phyloP scores from a whole-genome alignment of 495 filamentous ascomycete genomes.

The Polyplosphaeria fusca region DNA sequence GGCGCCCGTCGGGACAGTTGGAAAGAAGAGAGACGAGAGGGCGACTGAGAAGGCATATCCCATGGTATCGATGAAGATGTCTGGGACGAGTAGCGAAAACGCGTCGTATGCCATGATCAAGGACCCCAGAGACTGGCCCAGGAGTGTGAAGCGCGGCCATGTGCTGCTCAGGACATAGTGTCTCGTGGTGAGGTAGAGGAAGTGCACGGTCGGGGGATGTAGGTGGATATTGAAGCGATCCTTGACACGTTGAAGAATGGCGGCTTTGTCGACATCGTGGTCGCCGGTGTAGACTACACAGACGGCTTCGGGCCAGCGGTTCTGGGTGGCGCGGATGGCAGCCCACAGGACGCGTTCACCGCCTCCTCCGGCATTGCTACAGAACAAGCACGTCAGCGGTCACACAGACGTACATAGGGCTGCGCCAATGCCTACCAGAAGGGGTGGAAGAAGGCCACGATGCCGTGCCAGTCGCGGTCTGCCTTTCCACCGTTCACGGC shows the following conservation, averaged over 20 bases:
- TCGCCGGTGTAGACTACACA: slow-evolving; percentile 95
- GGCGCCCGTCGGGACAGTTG: slow-evolving; percentile 74
- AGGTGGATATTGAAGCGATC: slow-evolving; percentile 88
- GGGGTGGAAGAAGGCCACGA: slow-evolving; percentile 95
- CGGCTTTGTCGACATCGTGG: slow-evolving; percentile 74
- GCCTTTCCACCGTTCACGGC: slow-evolving; percentile 53
- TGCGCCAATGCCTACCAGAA: slow-evolving; percentile 65
- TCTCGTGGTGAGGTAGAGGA: slow-evolving; percentile 85
- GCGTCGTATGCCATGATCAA: slow-evolving; percentile 85
- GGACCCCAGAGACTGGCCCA: slow-evolving; percentile 87
- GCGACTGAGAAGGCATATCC: slow-evolving; percentile 91
- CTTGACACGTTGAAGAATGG: slow-evolving; percentile 71
- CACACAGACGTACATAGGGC: neutral
- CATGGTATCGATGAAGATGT: slow-evolving; percentile 97
- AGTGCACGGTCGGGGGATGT: slow-evolving; percentile 74
- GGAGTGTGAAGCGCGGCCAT: slow-evolving; percentile 90
- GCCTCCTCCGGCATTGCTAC: slow-evolving; percentile 89
- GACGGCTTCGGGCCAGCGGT: slow-evolving; percentile 80
- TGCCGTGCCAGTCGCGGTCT: slow-evolving; percentile 66
- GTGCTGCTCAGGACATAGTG: slow-evolving; percentile 77
- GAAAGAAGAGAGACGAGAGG: slow-evolving; percentile 78
- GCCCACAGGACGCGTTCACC: slow-evolving; percentile 97
- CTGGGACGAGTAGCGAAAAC: slow-evolving; percentile 86
- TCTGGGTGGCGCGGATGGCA: slow-evolving; percentile 86
- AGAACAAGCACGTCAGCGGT: slow-evolving; percentile 2